phyloP scores from a whole-genome alignment of 768 basidiomycete species.

The Kwoniella mangroviensis region DNA sequence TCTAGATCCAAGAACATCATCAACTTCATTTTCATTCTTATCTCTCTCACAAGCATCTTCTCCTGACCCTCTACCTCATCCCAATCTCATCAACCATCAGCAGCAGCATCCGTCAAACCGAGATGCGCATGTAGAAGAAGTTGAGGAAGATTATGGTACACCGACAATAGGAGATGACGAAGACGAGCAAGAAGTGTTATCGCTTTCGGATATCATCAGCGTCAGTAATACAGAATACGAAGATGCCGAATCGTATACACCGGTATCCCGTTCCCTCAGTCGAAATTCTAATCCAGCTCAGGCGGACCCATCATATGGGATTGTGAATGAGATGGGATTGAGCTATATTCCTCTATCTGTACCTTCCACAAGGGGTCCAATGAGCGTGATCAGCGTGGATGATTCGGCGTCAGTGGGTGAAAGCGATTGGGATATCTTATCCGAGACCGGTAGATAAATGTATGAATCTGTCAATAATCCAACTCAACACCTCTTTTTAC shows the following conservation, averaged over 20 bases:
- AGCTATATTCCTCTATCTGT: slow-evolving; percentile 14
- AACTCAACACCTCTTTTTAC: not conserved
- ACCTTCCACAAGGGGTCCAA: slow-evolving; percentile 25
- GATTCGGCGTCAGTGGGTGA: slow-evolving; percentile 32
- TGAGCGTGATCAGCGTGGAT: slow-evolving; percentile 43
- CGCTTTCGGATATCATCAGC: slow-evolving; percentile 15
- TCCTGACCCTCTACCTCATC: slow-evolving; percentile 16
- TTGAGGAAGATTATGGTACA: not conserved
- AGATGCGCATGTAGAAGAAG: not conserved
- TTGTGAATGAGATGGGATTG: not conserved
- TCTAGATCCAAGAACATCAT: slow-evolving; percentile 8
- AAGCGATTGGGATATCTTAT: slow-evolving; percentile 31
- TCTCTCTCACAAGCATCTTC: slow-evolving; percentile 35
- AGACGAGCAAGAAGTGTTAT: slow-evolving; percentile 30
- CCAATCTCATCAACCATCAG: not conserved
- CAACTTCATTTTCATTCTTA: slow-evolving; percentile 41
- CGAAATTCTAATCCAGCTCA: not conserved
- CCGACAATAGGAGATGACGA: not conserved
- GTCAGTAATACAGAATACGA: slow-evolving; percentile 31
- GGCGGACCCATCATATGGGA: not conserved
- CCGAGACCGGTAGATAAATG: slow-evolving; percentile 6
- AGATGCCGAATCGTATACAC: slow-evolving; percentile 48
- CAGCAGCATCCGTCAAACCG: not conserved
- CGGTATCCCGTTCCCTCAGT: slow-evolving; percentile 21
- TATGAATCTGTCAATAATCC: no score